Base-by-base conservation (phyloP, 352 stramenopile genomes). In the Globisporangium rhizosaccharum region DNA sequence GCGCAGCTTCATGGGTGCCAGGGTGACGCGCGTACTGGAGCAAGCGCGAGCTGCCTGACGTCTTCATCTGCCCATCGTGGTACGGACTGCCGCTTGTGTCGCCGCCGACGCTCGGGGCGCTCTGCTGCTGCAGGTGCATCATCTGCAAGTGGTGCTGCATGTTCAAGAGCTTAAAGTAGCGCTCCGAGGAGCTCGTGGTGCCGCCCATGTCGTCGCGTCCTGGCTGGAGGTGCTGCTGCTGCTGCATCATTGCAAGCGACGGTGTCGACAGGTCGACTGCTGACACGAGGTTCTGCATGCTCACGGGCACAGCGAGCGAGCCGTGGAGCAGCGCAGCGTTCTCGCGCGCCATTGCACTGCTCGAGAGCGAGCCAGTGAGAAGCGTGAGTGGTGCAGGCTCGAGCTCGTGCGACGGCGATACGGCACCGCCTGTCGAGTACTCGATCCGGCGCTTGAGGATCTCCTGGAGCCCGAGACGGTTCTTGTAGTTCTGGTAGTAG, bases 401-500 rank as follows among this genome's bases (percentile, higher is more conserved):
- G 18, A 66, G 51, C 2, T 66, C 53, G 25, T 56, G 33, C 23
- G 60, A 57, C 0, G 41, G 39, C 20, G 42, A 30, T 0, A 20
- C 20, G 59, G 59, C 15, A 18, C 45, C 42, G 59, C 52, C 52
- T 46, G 55, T 45, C 0, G 56, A 26, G 41, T 65, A 75, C 33
- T 94, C 84, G 25, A 90, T 85, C 8, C 86, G 70, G 51, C 86
- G 81, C 67, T 90, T 93, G 39, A 95, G 54, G 45, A 94, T 91
- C 57, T 95, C 86, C 65, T 96, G 86, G 18, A 97, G 56, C 25
- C 90, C 90, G 14, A 96, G 70, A 5, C 87, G 71, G 46, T 96
- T 95, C 77, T 97, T 97, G 72, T 97, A 97, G 58, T 97, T 97
- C 65, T 97, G 89, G 58, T 96, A 97, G 67, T 96, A 97, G 47